Evolutionary conservation across 805 yeast species (phyloP), one percentile per base, ranked within the genome.

Genomic region (Peterozyma toletana): DNA sequence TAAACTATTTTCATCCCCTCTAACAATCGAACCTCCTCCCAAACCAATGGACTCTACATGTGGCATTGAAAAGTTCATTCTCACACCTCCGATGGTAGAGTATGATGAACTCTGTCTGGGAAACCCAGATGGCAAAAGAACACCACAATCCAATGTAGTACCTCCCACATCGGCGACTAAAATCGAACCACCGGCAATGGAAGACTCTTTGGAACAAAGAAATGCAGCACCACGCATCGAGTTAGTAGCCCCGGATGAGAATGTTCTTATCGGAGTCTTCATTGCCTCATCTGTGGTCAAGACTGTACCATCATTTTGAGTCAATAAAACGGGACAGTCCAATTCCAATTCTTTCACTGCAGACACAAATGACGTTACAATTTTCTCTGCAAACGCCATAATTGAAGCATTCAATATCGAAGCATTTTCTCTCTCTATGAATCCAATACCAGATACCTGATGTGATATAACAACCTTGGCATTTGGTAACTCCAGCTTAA

Each of bases 281-380:
- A 62, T 45, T 0, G 73, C 75, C 18, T 68, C 74, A 5, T 53
- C 48, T 4, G 66, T 64, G 2, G 71, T 55, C 5, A 70, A 51
- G 15, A 71, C 64, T 2, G 77, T 71, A 5, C 77, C 78, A 48
- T 73, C 76, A 50, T 73, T 73, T 52, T 71, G 77, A 11, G 75
- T 68, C 34, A 57, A 43, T 9, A 69, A 55, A 2, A 72, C 58
- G 2, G 72, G 69, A 51, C 71, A 64, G 3, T 48, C 38, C 11
- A 71, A 50, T 0, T 70, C 73, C 10, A 64, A 51, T 1, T 51
- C 45, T 35, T 56, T 55, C 13, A 69, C 59, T 0, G 77, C 71
- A 30, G 53, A 48, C n/a, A 57, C 58, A 48, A 70, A 72, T 1
- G 72, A 62, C 15, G 53, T 44, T 44, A 71, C 67, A 40, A 69